These are phyloP conservation scores for Diaporthe humulicola DNA, from an alignment of 2,329 filamentous ascomycete genomes.

Conservation along the genomic window DNA sequence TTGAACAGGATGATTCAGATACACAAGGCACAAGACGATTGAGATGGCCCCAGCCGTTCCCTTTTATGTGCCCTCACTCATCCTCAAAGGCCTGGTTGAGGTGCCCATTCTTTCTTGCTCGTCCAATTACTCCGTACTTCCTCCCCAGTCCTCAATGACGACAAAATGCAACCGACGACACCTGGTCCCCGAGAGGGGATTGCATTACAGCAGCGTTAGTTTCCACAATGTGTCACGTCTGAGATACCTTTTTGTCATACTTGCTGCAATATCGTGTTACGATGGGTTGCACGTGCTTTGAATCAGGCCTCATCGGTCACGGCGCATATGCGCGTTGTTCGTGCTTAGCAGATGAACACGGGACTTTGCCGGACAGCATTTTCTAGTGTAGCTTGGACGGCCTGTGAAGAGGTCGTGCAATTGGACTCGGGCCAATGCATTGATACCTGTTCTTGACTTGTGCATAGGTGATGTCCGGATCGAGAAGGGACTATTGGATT, in stretches of 20 bases:
- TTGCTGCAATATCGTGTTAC: not conserved
- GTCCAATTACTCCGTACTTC: not conserved
- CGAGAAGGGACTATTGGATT: not conserved
- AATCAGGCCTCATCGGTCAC: not conserved
- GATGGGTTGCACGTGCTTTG: not conserved
- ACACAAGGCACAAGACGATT: not conserved
- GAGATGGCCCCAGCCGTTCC: not conserved
- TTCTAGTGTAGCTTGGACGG: not conserved
- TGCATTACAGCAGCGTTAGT: not conserved
- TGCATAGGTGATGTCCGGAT: not conserved
- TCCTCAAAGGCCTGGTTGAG: not conserved
- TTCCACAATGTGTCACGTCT: not conserved
- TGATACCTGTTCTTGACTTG: not conserved
- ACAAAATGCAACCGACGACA: not conserved
- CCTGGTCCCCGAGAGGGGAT: not conserved
- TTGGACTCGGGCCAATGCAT: not conserved
- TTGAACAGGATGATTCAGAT: not conserved
- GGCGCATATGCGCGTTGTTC: not conserved
- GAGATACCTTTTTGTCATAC: not conserved
- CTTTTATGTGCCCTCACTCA: not conserved
- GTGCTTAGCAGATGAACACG: not conserved
- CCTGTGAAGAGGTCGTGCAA: not conserved
- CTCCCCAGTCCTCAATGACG: not conserved
- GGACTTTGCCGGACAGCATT: not conserved
- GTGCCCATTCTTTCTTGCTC: not conserved